Conservation (phyloP, 768 basidiomycete genomes). For the Hydnomerulius pinastri region DNA sequence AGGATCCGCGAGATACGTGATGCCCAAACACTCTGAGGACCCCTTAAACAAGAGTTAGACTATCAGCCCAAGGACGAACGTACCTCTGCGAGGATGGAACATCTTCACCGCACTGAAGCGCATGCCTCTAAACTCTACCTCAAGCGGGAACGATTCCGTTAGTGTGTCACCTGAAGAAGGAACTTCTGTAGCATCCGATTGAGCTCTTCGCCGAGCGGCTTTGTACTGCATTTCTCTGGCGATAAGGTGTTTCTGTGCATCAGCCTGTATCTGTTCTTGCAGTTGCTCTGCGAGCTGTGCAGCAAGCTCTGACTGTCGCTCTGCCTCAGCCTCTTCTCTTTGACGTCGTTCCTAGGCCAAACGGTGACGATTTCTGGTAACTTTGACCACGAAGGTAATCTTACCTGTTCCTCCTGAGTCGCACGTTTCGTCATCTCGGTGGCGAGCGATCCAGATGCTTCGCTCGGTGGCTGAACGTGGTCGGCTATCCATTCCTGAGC, state of each 20-base stretch:
- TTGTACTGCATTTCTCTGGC: conserved; percentile 52
- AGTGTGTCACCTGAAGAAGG: conserved; percentile 50
- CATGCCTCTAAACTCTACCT: conserved; percentile 60
- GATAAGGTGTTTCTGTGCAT: conserved; percentile 53
- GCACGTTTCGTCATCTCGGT: conserved; percentile 78
- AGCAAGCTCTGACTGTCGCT: conserved; percentile 49
- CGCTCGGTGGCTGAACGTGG: conserved; percentile 56
- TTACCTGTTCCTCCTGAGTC: conserved; percentile 64
- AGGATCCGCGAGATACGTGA: conserved; percentile 73
- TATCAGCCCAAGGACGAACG: conserved; percentile 12
- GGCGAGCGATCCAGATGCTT: conserved; percentile 71
- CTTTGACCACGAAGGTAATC: conserved; percentile 14
- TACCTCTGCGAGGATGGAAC: conserved; percentile 72
- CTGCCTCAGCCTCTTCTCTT: conserved; percentile 58
- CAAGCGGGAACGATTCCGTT: conserved; percentile 60
- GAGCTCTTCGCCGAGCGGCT: conserved; percentile 58
- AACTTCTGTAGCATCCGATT: conserved; percentile 71
- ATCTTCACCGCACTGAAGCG: conserved; percentile 66
- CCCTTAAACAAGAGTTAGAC: not conserved
- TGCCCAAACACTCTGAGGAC: conserved; percentile 60
- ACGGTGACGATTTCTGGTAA: not conserved
- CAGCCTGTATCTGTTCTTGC: conserved; percentile 66
- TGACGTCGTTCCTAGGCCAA: conserved; percentile 48
- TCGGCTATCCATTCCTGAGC: conserved; percentile 71
- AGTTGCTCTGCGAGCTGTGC: conserved; percentile 58